These are phyloP conservation scores for Metarhizium album DNA, from an alignment of 2,329 filamentous ascomycete genomes.

Conservation along the genomic window DNA sequence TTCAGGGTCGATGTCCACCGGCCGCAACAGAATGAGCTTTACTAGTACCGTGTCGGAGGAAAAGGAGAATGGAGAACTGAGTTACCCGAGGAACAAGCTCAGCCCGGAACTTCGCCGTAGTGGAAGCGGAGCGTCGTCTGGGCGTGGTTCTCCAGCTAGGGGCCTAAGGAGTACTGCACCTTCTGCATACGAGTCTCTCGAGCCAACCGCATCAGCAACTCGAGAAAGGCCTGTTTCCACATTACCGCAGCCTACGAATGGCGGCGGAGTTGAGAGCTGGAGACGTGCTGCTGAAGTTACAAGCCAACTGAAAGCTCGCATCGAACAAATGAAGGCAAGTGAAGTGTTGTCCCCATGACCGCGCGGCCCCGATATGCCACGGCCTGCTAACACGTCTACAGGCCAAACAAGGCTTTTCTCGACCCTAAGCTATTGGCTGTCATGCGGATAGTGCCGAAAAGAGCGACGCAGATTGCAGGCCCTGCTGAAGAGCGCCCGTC, in stretches of 20 bases:
- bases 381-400: constrained; percentile 4
- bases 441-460: not conserved
- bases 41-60: constrained; percentile 61
- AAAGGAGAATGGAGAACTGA: constrained; percentile 57
- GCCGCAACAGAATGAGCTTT: constrained; percentile 48
- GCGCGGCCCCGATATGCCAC: not conserved
- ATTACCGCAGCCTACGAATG: constrained; percentile 23
- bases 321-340: constrained; percentile 91
- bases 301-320: constrained; percentile 90
- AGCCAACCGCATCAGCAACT: constrained; percentile 16
- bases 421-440: constrained; percentile 13
- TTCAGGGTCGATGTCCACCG: constrained; percentile 26
- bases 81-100: constrained; percentile 39
- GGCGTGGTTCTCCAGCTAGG: constrained; percentile 48
- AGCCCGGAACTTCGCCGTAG: constrained; percentile 44
- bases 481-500: not conserved
- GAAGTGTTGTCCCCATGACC: not conserved
- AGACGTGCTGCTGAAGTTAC: constrained; percentile 95
- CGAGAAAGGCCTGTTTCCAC: constrained; percentile 25
- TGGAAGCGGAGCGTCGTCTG: constrained; percentile 40
- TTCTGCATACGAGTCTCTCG: constrained; percentile 22
- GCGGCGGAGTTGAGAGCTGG: constrained; percentile 65
- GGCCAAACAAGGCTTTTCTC: constrained; percentile 20
- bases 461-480: not conserved
- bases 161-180: constrained; percentile 33